phyloP scores from a whole-genome alignment of 2,329 filamentous ascomycete species.

The Scedosporium minutisporum region DNA sequence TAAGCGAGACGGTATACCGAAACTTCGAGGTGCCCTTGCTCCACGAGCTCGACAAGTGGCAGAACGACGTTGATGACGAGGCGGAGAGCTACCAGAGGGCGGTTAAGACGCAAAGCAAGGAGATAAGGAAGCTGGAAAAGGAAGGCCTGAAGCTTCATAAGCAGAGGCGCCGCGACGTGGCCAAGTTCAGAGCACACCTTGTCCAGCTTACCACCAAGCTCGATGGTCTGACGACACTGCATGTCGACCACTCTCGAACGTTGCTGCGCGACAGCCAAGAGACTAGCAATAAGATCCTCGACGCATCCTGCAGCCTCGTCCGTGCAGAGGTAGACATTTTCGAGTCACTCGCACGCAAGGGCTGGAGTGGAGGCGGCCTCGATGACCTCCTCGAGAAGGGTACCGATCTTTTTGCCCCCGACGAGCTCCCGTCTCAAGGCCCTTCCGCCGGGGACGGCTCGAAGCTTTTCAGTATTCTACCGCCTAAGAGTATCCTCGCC shows the following conservation, averaged over 20 bases:
- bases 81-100: constrained; percentile 49
- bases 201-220: constrained; percentile 53
- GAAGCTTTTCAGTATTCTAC: constrained; percentile 56
- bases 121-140: constrained; percentile 56
- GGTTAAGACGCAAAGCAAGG: constrained; percentile 43
- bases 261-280: constrained; percentile 56
- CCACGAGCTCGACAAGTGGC: constrained; percentile 61
- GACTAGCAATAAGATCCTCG: constrained; percentile 51
- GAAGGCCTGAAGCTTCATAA: constrained; percentile 54
- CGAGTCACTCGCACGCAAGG: constrained; percentile 55
- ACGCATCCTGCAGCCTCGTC: constrained; percentile 55
- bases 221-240: constrained; percentile 51
- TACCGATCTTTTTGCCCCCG: constrained; percentile 47
- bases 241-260: constrained; percentile 50
- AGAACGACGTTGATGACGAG: constrained; percentile 53
- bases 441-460: constrained; percentile 14
- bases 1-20: constrained; percentile 59
- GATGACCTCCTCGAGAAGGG: constrained; percentile 58
- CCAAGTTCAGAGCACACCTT: constrained; percentile 50
- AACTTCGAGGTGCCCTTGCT: constrained; percentile 59
- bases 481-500: constrained; percentile 53
- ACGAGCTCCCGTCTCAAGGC: constrained; percentile 19
- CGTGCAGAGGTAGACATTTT: constrained; percentile 63
- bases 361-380: constrained; percentile 57
- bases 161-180: constrained; percentile 50